Conservation (phyloP, 1,139 yeast species). For the Maudiozyma humilis region DNA sequence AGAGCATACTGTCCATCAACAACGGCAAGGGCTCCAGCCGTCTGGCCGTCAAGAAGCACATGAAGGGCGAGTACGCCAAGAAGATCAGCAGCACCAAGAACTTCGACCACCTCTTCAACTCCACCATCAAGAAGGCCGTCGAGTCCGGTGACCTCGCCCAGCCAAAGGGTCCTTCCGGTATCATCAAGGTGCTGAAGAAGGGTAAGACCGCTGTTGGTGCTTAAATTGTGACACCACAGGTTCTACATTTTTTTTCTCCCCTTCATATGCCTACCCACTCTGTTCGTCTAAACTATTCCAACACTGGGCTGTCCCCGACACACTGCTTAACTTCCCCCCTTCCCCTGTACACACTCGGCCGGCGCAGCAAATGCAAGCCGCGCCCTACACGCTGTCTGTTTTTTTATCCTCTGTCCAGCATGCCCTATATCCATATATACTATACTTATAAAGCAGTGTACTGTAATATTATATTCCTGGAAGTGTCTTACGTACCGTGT, state of each 20-base stretch:
- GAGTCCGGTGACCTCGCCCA: slow-evolving; percentile 67
- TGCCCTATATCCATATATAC: neutral
- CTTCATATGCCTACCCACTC: neutral
- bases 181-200: slow-evolving; percentile 32
- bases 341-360: no score
- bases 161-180: slow-evolving; percentile 65
- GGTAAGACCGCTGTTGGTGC: slow-evolving; percentile 13
- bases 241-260: neutral
- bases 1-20: slow-evolving; percentile 19
- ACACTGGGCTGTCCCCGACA: neutral
- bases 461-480: neutral
- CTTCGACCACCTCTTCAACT: slow-evolving; percentile 70
- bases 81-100: slow-evolving; percentile 50
- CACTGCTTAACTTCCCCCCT: neutral
- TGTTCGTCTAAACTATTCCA: neutral
- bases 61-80: slow-evolving; percentile 41
- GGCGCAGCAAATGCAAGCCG: no score
- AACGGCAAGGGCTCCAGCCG: slow-evolving; percentile 38
- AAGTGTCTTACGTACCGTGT: neutral
- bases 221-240: neutral
- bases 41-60: slow-evolving; percentile 58
- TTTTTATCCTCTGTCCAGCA: neutral
- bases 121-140: slow-evolving; percentile 77
- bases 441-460: slow-evolving; percentile 1
- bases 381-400: neutral